phyloP scores from a whole-genome alignment of 805 yeast genomes.

The Candida verbasci region DNA sequence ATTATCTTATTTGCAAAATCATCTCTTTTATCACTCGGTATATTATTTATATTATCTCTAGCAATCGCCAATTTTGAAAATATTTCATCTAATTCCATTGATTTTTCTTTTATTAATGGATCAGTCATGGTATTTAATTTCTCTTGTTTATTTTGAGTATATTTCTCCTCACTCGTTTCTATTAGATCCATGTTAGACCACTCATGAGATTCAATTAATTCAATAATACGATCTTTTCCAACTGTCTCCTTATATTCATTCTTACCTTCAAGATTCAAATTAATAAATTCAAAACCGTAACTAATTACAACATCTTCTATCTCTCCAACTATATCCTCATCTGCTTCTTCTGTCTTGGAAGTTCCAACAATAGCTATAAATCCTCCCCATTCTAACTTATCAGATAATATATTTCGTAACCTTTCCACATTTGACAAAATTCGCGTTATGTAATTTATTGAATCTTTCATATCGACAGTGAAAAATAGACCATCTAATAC shows the following conservation, averaged over 20 bases:
- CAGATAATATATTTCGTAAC: conserved; percentile 12
- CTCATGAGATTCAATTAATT: conserved; percentile 44
- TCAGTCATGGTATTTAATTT: conserved; percentile 22
- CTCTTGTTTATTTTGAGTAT: conserved; percentile 18
- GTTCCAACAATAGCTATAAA: conserved; percentile 33
- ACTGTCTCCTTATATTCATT: conserved; percentile 41
- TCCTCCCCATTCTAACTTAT: conserved; percentile 18
- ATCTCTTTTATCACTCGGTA: conserved; percentile 22
- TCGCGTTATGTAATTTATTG: conserved; percentile 17
- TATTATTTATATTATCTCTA: conserved; percentile 21
- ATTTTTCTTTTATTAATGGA: conserved; percentile 17
- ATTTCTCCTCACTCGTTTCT: conserved; percentile 9
- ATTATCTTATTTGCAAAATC: conserved; percentile 31
- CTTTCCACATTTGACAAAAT: conserved; percentile 14
- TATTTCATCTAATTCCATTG: conserved; percentile 25
- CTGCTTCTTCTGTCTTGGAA: conserved; percentile 4
- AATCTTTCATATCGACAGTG: conserved; percentile 27
- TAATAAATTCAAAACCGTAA: conserved; percentile 42
- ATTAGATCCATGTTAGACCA: conserved; percentile 33
- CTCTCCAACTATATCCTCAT: conserved; percentile 13
- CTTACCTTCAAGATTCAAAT: conserved; percentile 23
- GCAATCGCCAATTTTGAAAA: conserved; percentile 33
- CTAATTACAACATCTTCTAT: conserved; percentile 36
- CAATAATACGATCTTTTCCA: conserved; percentile 42
- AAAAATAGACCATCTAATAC: conserved; percentile 43